phyloP scores from a whole-genome alignment of 2,329 filamentous ascomycete species.

The Lachnellula hyalina region DNA sequence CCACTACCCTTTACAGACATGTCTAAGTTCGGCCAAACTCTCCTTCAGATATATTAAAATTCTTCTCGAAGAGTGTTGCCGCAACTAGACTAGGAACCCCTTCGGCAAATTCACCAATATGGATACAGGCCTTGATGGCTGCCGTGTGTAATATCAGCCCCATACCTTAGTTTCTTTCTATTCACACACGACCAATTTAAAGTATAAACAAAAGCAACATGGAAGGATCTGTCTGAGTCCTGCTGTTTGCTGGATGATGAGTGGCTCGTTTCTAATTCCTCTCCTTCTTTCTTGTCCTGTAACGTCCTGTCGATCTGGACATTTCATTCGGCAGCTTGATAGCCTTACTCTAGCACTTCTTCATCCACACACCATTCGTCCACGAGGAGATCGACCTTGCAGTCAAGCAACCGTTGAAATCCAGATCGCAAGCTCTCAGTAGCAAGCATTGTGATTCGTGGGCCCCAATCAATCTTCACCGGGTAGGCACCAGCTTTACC shows the following conservation, averaged over 20 bases:
- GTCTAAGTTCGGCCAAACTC: constrained; percentile 8
- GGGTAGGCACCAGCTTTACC: constrained; percentile 16
- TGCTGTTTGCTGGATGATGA: constrained; percentile 16
- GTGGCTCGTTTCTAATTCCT: constrained; percentile 14
- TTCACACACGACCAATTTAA: constrained; percentile 9
- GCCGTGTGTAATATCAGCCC: constrained; percentile 20
- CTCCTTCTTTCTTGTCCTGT: constrained; percentile 9
- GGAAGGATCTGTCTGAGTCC: constrained; percentile 7
- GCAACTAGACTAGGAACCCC: constrained; percentile 6
- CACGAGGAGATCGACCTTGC: constrained; percentile 24
- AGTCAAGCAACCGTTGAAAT: constrained; percentile 17
- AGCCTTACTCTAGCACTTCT: constrained; percentile 13
- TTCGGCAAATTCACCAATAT: constrained; percentile 19
- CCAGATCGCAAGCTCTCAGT: constrained; percentile 23
- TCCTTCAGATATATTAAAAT: constrained; percentile 13
- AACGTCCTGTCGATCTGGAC: constrained; percentile 17
- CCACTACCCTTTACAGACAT: constrained; percentile 3
- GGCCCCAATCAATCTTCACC: constrained; percentile 22
- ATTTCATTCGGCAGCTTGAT: constrained; percentile 17
- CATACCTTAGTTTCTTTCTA: constrained; percentile 6
- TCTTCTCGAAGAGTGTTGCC: constrained; percentile 6
- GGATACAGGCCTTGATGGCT: constrained; percentile 15
- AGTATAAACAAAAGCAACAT: constrained; percentile 11
- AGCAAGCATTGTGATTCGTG: constrained; percentile 24
- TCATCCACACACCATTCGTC: constrained; percentile 13